Evolutionary conservation across 768 basidiomycete species (phyloP), one percentile per base, ranked within the genome.

Genomic region (Phanerochaete carnosa): DNA sequence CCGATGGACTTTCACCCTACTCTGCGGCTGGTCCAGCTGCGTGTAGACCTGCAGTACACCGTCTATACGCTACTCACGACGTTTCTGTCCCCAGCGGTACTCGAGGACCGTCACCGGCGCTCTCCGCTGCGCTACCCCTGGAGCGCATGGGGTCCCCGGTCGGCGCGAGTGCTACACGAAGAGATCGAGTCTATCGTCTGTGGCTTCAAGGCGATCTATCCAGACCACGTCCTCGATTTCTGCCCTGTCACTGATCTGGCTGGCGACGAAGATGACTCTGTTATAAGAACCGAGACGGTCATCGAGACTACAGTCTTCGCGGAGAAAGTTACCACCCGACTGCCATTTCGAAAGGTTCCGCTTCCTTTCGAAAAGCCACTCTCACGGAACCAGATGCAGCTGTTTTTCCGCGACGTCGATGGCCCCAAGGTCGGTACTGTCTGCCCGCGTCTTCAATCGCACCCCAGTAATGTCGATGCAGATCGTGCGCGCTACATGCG

Each of bases 191-290:
- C 39, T 25, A 39, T 62, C 11, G 50, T 62, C 22, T 58, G 56
- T 25, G 61, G 61, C 15, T 62, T 53, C 52, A 57, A 55, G 23
- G 61, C 50, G 8, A 50, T 62, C 33, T 62, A 57, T 26, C 26
- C 61, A 12, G 51, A 62, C 28, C 29, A 58, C 32, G 43, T 62
- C 11, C 56, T 62, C n/a, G 61, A 62, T 23, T 62, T 62, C 26
- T 58, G 47, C 28, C 61, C 49, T 9, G 37, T 35, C 3, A 19
- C 35, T 22, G 55, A 58, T 37, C 39, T n/a, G n/a, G n/a, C 39
- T 7, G 46, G 55, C 32, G 15, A 19, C 5, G 51, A 45, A 26
- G 45, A 53, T 32, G 47, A 35, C 7, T 29, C 16, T 6, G 30
- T 30, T 19, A 26, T 16, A 19, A 23, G 52, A 16, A 2, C 23